phyloP scores from a whole-genome alignment of 1,139 yeast species.

The Suzukiozyma palmioleophila region DNA sequence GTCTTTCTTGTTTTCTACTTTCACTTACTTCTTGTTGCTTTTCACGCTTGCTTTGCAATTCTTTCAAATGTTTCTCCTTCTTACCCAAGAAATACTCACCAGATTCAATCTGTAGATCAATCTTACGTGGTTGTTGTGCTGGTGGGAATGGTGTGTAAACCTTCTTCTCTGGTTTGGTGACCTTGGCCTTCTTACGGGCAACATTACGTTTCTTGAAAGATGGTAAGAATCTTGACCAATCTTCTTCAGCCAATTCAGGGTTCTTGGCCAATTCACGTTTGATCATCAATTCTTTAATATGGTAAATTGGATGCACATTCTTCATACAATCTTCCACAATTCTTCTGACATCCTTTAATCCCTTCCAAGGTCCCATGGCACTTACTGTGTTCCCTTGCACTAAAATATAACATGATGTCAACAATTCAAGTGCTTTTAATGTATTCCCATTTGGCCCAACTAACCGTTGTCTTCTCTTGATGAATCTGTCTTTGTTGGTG shows the following conservation, averaged over 20 bases:
- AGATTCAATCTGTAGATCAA: slow-evolving; percentile 94
- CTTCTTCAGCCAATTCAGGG: slow-evolving; percentile 93
- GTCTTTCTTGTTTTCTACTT: slow-evolving; percentile 64
- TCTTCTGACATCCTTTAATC: slow-evolving; percentile 86
- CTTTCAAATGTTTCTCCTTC: slow-evolving; percentile 69
- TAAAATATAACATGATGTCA: slow-evolving; percentile 88
- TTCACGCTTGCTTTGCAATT: slow-evolving; percentile 72
- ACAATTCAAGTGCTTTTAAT: slow-evolving; percentile 85
- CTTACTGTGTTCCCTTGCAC: slow-evolving; percentile 98
- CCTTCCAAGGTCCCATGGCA: slow-evolving; percentile 95
- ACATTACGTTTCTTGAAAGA: slow-evolving; percentile 95
- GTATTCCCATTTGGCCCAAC: slow-evolving; percentile 98
- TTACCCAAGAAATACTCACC: slow-evolving; percentile 96
- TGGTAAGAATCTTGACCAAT: slow-evolving; percentile 96
- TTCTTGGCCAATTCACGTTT: slow-evolving; percentile 91
- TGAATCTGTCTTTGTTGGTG: slow-evolving; percentile 86
- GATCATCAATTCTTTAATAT: slow-evolving; percentile 95
- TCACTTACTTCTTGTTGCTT: slow-evolving; percentile 70
- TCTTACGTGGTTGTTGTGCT: slow-evolving; percentile 92
- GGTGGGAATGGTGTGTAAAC: slow-evolving; percentile 99
- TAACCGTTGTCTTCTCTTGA: slow-evolving; percentile 91
- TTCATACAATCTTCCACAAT: slow-evolving; percentile 97
- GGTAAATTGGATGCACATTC: slow-evolving; percentile 93
- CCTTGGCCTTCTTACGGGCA: slow-evolving; percentile 84
- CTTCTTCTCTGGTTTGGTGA: slow-evolving; percentile 62